Evolutionary conservation across 345 rosid species (phyloP).

Genomic region (Trapa incisa): DNA sequence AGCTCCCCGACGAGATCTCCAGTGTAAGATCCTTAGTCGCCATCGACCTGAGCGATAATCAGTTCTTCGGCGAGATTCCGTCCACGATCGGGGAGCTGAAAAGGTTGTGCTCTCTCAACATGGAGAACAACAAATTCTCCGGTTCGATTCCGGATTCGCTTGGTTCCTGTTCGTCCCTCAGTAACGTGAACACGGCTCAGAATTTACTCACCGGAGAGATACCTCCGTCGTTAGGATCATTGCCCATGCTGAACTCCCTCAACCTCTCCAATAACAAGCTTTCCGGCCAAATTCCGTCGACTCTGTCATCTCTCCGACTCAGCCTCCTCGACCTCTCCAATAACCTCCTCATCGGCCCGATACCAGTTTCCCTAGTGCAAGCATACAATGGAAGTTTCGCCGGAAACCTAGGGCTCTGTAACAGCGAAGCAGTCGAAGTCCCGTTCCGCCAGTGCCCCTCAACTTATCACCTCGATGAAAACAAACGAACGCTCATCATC

Average conservation of each 20-base stretch:
- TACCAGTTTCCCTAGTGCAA: slow-evolving; percentile 11
- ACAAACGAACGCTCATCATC: slow-evolving; percentile 8
- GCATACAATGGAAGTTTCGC: slow-evolving; percentile 19
- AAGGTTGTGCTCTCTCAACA: slow-evolving; percentile 10
- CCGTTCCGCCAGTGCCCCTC: slow-evolving; percentile 10
- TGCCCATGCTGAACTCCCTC: slow-evolving; percentile 13
- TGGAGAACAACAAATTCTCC: slow-evolving; percentile 15
- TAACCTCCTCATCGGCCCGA: slow-evolving; percentile 10
- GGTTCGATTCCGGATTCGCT: slow-evolving; percentile 12
- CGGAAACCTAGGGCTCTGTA: slow-evolving; percentile 17
- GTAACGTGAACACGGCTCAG: slow-evolving; percentile 11
- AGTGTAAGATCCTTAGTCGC: slow-evolving; percentile 8
- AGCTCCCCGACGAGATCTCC: slow-evolving; percentile 9
- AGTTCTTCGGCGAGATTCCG: slow-evolving; percentile 10
- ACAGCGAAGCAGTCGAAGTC: slow-evolving; percentile 3
- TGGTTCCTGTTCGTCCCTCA: slow-evolving; percentile 12
- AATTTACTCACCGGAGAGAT: slow-evolving; percentile 11
- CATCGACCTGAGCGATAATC: slow-evolving; percentile 14
- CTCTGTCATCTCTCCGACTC: slow-evolving; percentile 11
- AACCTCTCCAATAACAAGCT: slow-evolving; percentile 13
- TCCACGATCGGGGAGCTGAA: slow-evolving; percentile 10
- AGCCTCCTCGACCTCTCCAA: slow-evolving; percentile 19
- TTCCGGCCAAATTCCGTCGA: slow-evolving; percentile 13
- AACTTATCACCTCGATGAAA: background rate
- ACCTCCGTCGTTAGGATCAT: slow-evolving; percentile 11